Evolutionary conservation across 2,329 filamentous ascomycete genomes (phyloP), one percentile per base, ranked within the genome.

Genomic region (Claviceps sp.): DNA sequence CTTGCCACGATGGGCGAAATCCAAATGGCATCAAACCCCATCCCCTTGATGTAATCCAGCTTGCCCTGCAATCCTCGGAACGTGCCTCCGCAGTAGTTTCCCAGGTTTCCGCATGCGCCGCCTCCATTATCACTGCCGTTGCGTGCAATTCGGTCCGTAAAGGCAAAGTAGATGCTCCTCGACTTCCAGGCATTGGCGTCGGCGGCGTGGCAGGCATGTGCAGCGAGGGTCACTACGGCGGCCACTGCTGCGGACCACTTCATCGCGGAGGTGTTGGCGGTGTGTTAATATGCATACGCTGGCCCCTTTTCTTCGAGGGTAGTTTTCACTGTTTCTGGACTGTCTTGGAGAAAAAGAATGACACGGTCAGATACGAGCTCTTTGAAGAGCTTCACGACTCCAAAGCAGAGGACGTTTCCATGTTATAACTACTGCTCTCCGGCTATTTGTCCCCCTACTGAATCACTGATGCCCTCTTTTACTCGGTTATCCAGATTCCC

Each of bases 1-100:
- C 69, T 71, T 1, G 65, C 59, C 1, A 77, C 72, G n/a, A 81
- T 69, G 0, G 78, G 78, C 2, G 76, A 79, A 54, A 81, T 79
- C 74, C 76, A 76, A 48, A 79, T 66, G 42, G 77, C 77, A 51
- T 75, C 74, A 55, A 80, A 80, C 23, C 77, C 78, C 73, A 81
- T 77, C 47, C 72, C 72, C 59, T 78, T 70, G 61, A 83, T 82
- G 61, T 83, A 83, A 62, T 82, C 79, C 42, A 83, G 71, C 55
- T 78, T 72, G 54, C 76, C 71, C 56, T 75, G 70, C 34, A 84
- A 69, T 6, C 81, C 81, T 50, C 68, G 64, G 60, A 76, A 85
- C 1, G 76, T 79, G 16, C 81, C 81, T 42, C 79, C 79, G 56
- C 81, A 84, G 63, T 82, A 83, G 26, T 62, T 61, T 29, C 64